Conservation (phyloP, 805 yeast genomes). For the Huiozyma naganishii region DNA sequence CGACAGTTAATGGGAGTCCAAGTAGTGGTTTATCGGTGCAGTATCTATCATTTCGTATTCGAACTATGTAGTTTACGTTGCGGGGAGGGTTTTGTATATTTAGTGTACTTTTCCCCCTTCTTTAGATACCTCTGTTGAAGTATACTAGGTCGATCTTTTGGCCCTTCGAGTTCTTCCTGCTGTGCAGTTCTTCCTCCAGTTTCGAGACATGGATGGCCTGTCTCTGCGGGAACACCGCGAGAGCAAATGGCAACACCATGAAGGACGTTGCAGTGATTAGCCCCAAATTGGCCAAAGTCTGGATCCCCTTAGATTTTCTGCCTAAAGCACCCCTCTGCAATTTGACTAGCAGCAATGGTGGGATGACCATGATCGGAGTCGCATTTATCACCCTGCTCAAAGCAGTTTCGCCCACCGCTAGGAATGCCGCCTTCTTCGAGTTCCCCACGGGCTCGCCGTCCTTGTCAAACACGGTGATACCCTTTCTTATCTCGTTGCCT, state of each 20-base stretch:
- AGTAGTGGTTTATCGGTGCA: no score
- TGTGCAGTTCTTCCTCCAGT: slow-evolving; percentile 56
- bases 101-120: not conserved
- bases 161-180: slow-evolving; percentile 54
- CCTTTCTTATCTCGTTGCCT: slow-evolving; percentile 82
- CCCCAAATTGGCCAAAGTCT: slow-evolving; percentile 71
- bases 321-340: slow-evolving; percentile 62
- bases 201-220: slow-evolving; percentile 46
- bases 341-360: slow-evolving; percentile 74
- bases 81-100: no score
- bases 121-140: slow-evolving; percentile 87
- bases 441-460: slow-evolving; percentile 59
- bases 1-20: no score
- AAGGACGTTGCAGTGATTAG: slow-evolving; percentile 78
- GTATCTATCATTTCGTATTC: no score
- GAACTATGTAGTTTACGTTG: no score
- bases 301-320: slow-evolving; percentile 54
- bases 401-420: slow-evolving; percentile 97
- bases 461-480: slow-evolving; percentile 60
- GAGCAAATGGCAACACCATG: slow-evolving; percentile 83
- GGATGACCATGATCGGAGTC: slow-evolving; percentile 94
- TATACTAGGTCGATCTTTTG: slow-evolving; percentile 47
- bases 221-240: slow-evolving; percentile 91
- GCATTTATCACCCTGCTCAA: slow-evolving; percentile 91
- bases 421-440: slow-evolving; percentile 77